Percentiles rank a stretch among this genome's conserved stretches.
Evolutionary conservation across 75 land plant genomes (phyloP).

Genomic region (Chamaecyparis obtusa): DNA sequence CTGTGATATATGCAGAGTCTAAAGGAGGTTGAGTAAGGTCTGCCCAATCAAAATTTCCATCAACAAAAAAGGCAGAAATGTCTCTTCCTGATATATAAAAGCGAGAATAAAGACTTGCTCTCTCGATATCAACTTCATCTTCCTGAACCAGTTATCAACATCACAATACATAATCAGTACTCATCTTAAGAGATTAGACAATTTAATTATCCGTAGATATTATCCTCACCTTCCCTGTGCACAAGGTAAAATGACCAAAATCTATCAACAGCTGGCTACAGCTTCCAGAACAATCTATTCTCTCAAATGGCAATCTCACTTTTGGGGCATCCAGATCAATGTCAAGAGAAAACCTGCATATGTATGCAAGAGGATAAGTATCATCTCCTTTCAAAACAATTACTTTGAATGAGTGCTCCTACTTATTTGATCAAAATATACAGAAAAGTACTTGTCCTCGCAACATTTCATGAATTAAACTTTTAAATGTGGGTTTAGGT

Average conservation of each 20-base stretch:
- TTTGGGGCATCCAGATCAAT: conserved; percentile 98
- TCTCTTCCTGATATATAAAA: conserved; percentile 88
- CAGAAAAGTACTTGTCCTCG: not conserved
- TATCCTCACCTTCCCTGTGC: conserved; percentile 41
- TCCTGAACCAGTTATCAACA: conserved; percentile 34
- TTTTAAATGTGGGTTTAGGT: not conserved
- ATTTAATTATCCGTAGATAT: not conserved
- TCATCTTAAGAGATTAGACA: not conserved
- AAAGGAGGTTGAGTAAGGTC: conserved; percentile 20
- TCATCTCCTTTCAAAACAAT: not conserved
- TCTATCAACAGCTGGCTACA: conserved; percentile 76
- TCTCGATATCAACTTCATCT: conserved; percentile 36
- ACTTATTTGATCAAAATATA: not conserved
- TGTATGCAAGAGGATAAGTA: conserved; percentile 2
- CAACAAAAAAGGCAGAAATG: conserved; percentile 78
- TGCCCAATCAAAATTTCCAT: conserved; percentile 45
- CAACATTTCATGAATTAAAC: not conserved
- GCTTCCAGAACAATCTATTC: conserved; percentile 21
- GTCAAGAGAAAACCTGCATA: conserved; percentile 81
- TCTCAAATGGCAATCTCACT: conserved; percentile 67
- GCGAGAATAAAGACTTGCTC: conserved; percentile 68
- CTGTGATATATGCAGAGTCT: conserved; percentile 4
- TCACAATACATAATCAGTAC: not conserved
- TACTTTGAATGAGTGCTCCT: not conserved
- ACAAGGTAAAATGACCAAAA: conserved; percentile 94